Evolutionary conservation across 345 rosid genomes (phyloP), one percentile per base, ranked within the genome.

Genomic region (Linum lewisii): DNA sequence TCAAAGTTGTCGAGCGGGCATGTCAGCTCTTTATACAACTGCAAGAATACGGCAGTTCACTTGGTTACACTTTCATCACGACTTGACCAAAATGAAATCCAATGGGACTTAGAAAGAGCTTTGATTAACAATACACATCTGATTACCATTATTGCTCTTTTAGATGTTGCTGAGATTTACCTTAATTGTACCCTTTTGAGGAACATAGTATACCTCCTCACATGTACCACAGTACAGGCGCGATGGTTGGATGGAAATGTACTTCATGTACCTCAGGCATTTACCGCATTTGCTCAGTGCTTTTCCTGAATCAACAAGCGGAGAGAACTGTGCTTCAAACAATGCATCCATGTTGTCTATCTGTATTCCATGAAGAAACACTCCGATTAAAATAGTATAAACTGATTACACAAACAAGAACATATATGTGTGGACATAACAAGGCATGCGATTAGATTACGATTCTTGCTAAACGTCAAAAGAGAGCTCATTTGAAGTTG

Each of bases 261-360:
- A 79, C 69, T 88, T 92, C 98, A 92, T 88, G 80, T 92, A 92
- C 58, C 96, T 85, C 72, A 86, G 72, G 76, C 95, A 92, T 78
- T 92, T 92, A 67, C 98, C 96, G 72, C 98, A 92, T 82, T 83
- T 92, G 75, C 96, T 88, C 53, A 92, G 81, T 63, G 70, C 74
- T 19, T 90, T 86, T 29, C 98, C 98, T 15, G 98, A 76, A 69
- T 83, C 88, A 51, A 86, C 84, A 62, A 86, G 83, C 25, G 87
- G 88, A 45, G 98, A 92, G 73, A 92, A 92, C 66, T 88, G 96
- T 57, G 95, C 86, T 82, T 92, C 98, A 74, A 92, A 92, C 63
- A 92, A 77, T 45, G 85, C 76, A 74, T 92, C 98, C 98, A 92
- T 92, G 81, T 82, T 84, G 56, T 81, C 88, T 58, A 92, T 88